Conservation (phyloP, 306 rosid genomes). For the Inga oerstediana region DNA sequence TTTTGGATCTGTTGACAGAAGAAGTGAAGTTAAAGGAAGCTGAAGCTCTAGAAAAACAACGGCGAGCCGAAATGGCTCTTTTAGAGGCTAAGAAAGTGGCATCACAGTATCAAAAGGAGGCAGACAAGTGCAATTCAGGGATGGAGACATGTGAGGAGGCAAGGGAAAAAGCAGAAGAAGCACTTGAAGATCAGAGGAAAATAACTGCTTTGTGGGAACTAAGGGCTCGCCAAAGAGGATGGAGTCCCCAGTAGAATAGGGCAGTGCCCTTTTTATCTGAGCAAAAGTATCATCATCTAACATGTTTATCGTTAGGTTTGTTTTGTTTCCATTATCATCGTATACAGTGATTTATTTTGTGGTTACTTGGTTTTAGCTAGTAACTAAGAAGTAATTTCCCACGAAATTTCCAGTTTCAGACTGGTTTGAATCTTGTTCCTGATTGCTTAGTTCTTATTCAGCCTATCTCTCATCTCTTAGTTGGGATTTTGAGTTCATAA, state of each 20-base stretch:
- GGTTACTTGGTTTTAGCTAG: not conserved
- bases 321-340: not conserved
- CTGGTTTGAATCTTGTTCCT: not conserved
- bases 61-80: constrained; percentile 39
- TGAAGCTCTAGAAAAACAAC: constrained; percentile 47
- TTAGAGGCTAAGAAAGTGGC: constrained; percentile 60
- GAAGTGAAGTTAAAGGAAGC: constrained; percentile 53
- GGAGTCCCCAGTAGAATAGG: constrained; percentile 31
- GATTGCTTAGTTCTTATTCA: not conserved
- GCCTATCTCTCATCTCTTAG: not conserved
- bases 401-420: not conserved
- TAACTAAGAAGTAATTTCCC: not conserved
- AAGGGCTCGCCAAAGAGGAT: constrained; percentile 61
- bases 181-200: constrained; percentile 49
- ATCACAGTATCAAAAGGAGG: constrained; percentile 62
- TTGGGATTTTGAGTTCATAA: not conserved
- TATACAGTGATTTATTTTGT: constrained; percentile 14
- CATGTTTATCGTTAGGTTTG: not conserved
- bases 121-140: constrained; percentile 65
- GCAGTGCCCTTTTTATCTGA: not conserved
- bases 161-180: constrained; percentile 51
- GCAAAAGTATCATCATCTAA: not conserved
- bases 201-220: constrained; percentile 58
- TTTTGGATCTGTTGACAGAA: constrained; percentile 44
- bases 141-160: constrained; percentile 64